Conservation (phyloP, 805 yeast genomes). For the Nakazawaea ambrosiae region DNA sequence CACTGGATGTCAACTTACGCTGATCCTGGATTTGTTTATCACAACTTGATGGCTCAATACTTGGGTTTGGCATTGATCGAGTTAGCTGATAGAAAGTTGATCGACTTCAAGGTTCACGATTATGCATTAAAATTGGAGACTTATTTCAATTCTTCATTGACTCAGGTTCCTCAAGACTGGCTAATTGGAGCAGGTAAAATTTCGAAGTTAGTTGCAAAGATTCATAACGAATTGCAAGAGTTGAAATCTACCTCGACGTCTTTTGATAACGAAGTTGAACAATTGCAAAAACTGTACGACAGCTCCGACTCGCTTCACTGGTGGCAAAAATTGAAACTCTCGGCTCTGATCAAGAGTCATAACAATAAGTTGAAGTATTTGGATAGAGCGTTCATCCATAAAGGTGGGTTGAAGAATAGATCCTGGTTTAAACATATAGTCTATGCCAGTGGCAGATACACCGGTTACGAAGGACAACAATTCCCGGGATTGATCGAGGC, state of each 20-base stretch:
- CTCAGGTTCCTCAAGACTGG: conserved; percentile 33
- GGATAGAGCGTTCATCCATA: conserved; percentile 39
- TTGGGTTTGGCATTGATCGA: conserved; percentile 43
- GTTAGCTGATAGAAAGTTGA: conserved; percentile 40
- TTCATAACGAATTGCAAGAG: conserved; percentile 9
- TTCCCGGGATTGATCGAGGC: conserved; percentile 52
- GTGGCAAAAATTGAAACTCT: conserved; percentile 23
- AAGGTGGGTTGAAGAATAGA: conserved; percentile 42
- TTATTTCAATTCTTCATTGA: conserved; percentile 30
- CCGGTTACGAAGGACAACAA: conserved; percentile 54
- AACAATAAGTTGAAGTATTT: conserved; percentile 33
- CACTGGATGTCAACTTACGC: conserved; percentile 62
- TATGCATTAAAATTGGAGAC: conserved; percentile 32
- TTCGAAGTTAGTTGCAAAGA: conserved; percentile 17
- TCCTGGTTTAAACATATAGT: conserved; percentile 54
- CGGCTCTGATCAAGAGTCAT: conserved; percentile 18
- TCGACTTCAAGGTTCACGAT: conserved; percentile 31
- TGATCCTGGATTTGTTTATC: conserved; percentile 57
- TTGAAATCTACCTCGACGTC: neutral
- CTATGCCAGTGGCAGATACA: conserved; percentile 53
- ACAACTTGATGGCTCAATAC: conserved; percentile 47
- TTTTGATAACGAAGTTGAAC: conserved; percentile 4
- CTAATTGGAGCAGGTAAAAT: conserved; percentile 9
- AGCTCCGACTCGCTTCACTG: conserved; percentile 23
- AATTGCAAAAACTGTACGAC: conserved; percentile 22